Conservation (phyloP, 2,329 filamentous ascomycete species). For the Cladosporium austrohemisphaericum region DNA sequence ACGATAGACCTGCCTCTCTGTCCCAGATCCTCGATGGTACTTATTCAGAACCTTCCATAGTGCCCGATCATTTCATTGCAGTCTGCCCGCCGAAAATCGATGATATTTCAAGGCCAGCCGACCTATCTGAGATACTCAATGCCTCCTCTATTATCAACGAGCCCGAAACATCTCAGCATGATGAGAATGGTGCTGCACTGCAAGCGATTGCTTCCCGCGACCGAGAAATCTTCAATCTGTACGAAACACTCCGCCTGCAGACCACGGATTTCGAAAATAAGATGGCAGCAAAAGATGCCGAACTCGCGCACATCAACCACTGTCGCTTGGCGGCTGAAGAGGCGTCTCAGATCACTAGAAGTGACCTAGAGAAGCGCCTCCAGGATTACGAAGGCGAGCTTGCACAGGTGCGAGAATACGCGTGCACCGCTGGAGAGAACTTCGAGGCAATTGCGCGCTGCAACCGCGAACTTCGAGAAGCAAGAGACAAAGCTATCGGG, state of each 20-base stretch:
- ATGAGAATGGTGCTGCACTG: too few species aligned
- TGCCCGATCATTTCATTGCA: background rate
- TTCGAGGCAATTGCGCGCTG: slow-evolving; percentile 1
- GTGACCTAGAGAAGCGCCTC: background rate
- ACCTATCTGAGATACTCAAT: background rate
- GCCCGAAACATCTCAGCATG: too few species aligned
- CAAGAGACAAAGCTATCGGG: background rate
- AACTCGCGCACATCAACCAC: background rate
- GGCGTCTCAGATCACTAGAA: background rate
- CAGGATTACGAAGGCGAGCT: background rate
- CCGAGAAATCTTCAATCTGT: background rate
- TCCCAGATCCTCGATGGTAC: background rate
- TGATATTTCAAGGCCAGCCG: too few species aligned
- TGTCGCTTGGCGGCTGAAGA: background rate
- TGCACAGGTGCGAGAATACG: background rate
- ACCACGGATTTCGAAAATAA: background rate
- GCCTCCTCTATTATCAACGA: background rate
- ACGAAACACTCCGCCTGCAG: background rate
- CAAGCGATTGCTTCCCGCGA: too few species aligned
- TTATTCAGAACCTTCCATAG: background rate
- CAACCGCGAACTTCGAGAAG: slow-evolving; percentile 2
- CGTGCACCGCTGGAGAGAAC: background rate
- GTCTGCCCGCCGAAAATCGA: background rate
- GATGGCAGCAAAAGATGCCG: background rate
- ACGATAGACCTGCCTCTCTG: background rate